phyloP scores from a whole-genome alignment of 495 filamentous ascomycete genomes.

The Beverwykella pulmonaria region DNA sequence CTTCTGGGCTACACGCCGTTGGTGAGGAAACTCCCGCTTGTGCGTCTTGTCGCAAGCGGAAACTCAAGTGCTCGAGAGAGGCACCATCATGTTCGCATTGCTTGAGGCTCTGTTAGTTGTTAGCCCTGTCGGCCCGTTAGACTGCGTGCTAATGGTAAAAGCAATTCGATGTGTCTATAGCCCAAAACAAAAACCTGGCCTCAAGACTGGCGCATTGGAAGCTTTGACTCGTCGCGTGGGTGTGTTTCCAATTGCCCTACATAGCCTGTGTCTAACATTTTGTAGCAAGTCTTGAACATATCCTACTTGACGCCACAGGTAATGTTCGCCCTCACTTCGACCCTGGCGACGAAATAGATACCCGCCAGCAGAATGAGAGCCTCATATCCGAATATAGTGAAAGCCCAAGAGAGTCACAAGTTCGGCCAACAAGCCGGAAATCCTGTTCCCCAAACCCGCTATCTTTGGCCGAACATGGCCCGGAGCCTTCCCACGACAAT shows the following conservation, averaged over 20 bases:
- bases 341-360: neutral
- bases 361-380: neutral
- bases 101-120: constrained; percentile 3
- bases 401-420: neutral
- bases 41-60: constrained; percentile 9
- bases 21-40: constrained; percentile 7
- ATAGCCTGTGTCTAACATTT: neutral
- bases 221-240: constrained; percentile 9
- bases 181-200: constrained; percentile 18
- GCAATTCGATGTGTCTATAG: constrained; percentile 5
- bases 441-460: neutral
- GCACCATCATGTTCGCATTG: constrained; percentile 12
- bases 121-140: neutral
- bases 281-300: constrained; percentile 3
- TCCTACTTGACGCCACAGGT: constrained; percentile 1
- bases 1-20: neutral
- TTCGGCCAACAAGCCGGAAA: neutral
- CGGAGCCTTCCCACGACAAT: neutral
- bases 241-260: neutral
- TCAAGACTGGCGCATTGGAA: constrained; percentile 14
- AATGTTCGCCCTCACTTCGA: constrained; percentile 6
- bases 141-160: neutral
- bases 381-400: neutral
- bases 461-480: neutral
- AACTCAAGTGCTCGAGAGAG: constrained; percentile 8